phyloP scores from a whole-genome alignment of 257 asterid genomes.

The Scutellaria minor region DNA sequence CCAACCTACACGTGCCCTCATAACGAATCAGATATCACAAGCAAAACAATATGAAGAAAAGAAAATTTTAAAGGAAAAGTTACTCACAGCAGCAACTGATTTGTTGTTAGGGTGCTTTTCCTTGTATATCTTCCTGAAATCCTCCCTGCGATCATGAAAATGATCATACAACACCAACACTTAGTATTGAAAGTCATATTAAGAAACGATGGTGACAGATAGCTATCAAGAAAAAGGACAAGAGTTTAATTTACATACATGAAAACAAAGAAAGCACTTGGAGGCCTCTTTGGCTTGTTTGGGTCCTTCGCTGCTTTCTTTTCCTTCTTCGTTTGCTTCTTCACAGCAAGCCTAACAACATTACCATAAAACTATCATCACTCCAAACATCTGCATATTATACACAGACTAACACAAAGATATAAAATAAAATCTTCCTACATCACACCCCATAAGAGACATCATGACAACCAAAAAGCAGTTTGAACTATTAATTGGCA shows the following conservation, averaged over 20 bases:
- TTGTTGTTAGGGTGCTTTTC: constrained; percentile 67
- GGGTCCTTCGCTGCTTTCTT: constrained; percentile 72
- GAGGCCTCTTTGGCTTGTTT: constrained; percentile 82
- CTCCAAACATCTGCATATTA: neutral
- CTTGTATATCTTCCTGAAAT: constrained; percentile 65
- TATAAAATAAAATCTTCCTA: neutral
- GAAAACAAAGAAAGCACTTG: constrained; percentile 84
- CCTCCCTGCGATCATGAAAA: constrained; percentile 54
- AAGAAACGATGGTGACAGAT: neutral
- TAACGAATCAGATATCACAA: neutral
- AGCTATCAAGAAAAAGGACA: neutral
- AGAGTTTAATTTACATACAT: constrained; percentile 48
- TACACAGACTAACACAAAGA: neutral
- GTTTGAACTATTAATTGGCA: neutral
- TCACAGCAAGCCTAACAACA: constrained; percentile 62
- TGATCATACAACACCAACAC: neutral
- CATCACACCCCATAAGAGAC: neutral
- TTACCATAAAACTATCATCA: constrained; percentile 23
- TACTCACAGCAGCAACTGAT: constrained; percentile 73
- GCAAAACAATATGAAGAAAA: neutral
- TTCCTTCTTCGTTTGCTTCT: constrained; percentile 54
- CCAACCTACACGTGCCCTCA: constrained; percentile 55
- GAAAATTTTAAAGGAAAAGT: neutral
- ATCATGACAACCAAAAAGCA: too few species aligned
- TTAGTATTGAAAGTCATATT: neutral